A percentile compares a stretch with the other conserved stretches of the same genome.
phyloP scores from a whole-genome alignment of 2,329 filamentous ascomycete species.

The Trematosphaeria pertusa region DNA sequence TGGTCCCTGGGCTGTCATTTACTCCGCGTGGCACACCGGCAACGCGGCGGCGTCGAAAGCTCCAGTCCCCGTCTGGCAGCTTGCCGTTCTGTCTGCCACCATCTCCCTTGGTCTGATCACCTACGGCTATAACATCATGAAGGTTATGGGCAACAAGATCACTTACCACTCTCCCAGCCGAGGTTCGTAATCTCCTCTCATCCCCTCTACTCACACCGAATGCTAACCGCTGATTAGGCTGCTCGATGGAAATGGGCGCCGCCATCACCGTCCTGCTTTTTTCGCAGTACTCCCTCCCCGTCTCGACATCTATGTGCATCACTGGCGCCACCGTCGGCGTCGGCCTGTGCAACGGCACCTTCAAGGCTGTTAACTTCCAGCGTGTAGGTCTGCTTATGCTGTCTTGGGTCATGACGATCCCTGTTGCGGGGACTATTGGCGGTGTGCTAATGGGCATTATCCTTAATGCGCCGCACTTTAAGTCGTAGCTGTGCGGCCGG shows the following conservation, averaged over 20 bases:
- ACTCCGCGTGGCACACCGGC: slow-evolving; percentile 62
- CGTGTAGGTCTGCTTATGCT: slow-evolving; percentile 71
- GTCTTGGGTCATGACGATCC: slow-evolving; percentile 71
- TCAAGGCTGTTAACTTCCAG: slow-evolving; percentile 76
- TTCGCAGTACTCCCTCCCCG: slow-evolving; percentile 76
- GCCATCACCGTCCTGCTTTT: slow-evolving; percentile 79
- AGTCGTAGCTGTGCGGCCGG: no score
- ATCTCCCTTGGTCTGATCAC: slow-evolving; percentile 73
- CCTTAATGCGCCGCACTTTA: slow-evolving; percentile 66
- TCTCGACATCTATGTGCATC: slow-evolving; percentile 74
- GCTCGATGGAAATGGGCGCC: slow-evolving; percentile 81
- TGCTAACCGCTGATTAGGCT: slow-evolving; percentile 45
- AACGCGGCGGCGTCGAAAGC: slow-evolving; percentile 67
- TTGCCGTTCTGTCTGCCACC: slow-evolving; percentile 70
- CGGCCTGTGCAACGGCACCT: slow-evolving; percentile 75
- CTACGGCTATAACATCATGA: slow-evolving; percentile 87
- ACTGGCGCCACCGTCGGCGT: slow-evolving; percentile 81
- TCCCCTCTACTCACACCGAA: background rate
- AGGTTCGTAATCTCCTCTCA: slow-evolving; percentile 32
- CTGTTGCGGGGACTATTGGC: slow-evolving; percentile 65
- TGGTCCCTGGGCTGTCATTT: slow-evolving; percentile 48
- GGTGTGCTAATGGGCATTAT: slow-evolving; percentile 55
- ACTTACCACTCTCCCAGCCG: slow-evolving; percentile 70
- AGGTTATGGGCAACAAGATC: slow-evolving; percentile 84
- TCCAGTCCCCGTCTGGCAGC: slow-evolving; percentile 75